phyloP scores from a whole-genome alignment of 148 eudicot genomes.

The Heliamphora exappendiculata region DNA sequence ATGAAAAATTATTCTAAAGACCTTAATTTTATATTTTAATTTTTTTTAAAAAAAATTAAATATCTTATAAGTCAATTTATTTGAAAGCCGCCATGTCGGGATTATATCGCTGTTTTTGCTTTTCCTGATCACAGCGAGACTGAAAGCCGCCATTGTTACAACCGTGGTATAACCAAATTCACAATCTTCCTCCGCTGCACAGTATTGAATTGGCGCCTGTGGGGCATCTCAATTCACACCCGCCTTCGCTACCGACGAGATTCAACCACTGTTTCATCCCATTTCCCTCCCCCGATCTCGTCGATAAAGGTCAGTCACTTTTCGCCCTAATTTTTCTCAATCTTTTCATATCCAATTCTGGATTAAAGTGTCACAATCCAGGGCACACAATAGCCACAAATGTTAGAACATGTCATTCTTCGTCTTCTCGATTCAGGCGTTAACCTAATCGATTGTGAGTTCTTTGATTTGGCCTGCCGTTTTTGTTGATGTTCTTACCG shows the following conservation, averaged over 20 bases:
- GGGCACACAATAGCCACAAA: neutral
- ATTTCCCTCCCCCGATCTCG: neutral
- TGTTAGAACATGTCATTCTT: neutral
- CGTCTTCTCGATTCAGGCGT: neutral
- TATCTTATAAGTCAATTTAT: no score
- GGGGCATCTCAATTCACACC: neutral
- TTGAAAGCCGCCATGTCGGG: no score
- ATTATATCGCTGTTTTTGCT: neutral
- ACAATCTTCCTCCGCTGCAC: neutral
- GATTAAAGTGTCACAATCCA: neutral
- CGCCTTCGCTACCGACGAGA: neutral
- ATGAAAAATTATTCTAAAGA: no score
- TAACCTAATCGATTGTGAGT: neutral
- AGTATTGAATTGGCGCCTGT: neutral
- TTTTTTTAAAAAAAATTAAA: no score
- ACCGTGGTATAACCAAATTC: neutral
- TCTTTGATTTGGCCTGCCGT: neutral
- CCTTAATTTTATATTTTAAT: no score
- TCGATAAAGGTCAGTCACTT: neutral
- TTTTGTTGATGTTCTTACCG: neutral
- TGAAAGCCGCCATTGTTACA: neutral
- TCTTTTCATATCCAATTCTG: neutral
- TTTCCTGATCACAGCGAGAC: neutral
- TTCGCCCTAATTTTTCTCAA: neutral
- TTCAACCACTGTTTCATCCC: neutral